Percentiles rank a stretch among this genome's conserved stretches.
Conservation (phyloP, 1,139 yeast species). For the Ogataea hybrid region DNA sequence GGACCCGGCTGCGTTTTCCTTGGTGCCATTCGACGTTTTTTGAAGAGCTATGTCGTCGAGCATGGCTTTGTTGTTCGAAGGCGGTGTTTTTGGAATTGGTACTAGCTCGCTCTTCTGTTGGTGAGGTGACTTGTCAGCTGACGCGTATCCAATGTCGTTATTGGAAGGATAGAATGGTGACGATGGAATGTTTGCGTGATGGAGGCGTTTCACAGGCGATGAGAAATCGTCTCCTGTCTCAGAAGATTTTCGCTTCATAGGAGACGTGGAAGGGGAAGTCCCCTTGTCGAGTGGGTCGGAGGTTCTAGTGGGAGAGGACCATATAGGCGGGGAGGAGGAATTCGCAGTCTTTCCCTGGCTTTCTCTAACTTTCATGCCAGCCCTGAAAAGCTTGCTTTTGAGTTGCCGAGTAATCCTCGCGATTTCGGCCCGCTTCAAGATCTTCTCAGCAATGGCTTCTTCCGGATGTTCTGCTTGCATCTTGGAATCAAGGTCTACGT, state of each 20-base stretch:
- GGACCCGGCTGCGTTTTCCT: constrained; percentile 12
- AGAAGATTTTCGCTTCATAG: constrained; percentile 27
- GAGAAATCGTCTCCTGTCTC: constrained; percentile 18
- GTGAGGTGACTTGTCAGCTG: constrained; percentile 17
- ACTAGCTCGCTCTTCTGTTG: constrained; percentile 10
- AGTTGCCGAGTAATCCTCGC: constrained; percentile 41
- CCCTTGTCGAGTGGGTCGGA: constrained; percentile 1
- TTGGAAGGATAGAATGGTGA: constrained; percentile 30
- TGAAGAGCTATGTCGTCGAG: constrained; percentile 19
- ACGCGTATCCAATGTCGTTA: constrained; percentile 7
- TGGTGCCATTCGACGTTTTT: constrained; percentile 18
- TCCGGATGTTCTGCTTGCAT: constrained; percentile 26
- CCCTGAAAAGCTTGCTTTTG: constrained; percentile 37
- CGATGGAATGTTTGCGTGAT: constrained; percentile 27
- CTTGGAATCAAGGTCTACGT: background rate
- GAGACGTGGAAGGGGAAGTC: constrained; percentile 20
- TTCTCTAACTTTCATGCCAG: constrained; percentile 35
- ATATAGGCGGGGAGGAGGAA: constrained; percentile 16
- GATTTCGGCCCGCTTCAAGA: constrained; percentile 40
- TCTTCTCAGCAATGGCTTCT: constrained; percentile 39
- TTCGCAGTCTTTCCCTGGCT: constrained; percentile 21
- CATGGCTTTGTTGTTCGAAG: constrained; percentile 20
- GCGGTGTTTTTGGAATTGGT: constrained; percentile 28
- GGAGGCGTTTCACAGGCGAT: constrained; percentile 30
- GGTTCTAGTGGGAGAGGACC: constrained; percentile 16